These are phyloP conservation scores for Myriosclerotinia curreyana DNA, from an alignment of 2,329 filamentous ascomycete species.

Conservation along the genomic window DNA sequence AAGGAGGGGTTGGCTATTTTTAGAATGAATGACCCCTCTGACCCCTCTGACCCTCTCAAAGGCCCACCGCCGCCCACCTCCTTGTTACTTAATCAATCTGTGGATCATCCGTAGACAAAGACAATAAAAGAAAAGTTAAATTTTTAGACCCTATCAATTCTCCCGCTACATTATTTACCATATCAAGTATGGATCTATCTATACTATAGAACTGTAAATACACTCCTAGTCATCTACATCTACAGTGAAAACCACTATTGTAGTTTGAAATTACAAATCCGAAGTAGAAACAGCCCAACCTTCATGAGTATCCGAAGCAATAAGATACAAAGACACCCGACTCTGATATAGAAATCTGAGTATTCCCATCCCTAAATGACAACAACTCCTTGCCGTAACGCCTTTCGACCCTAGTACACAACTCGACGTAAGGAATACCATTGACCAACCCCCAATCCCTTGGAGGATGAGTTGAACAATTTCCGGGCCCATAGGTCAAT, in stretches of 20 bases:
- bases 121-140: not conserved
- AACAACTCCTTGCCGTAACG: not conserved
- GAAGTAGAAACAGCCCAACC: constrained; percentile 19
- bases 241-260: not conserved
- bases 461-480: not conserved
- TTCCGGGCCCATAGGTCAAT: not conserved
- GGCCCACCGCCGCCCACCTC: not conserved
- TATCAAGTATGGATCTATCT: constrained; percentile 1
- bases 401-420: constrained; percentile 1
- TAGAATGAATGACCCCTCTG: too few relatives aligned
- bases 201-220: constrained; percentile 13
- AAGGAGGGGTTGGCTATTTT: constrained; percentile 13
- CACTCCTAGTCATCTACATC: not conserved
- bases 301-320: constrained; percentile 25
- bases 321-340: constrained; percentile 23
- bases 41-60: not conserved
- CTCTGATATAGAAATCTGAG: constrained; percentile 27
- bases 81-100: not conserved
- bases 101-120: not conserved
- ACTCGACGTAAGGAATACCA: not conserved
- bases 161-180: not conserved
- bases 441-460: not conserved
- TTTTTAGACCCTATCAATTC: not conserved
- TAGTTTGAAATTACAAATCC: constrained; percentile 17
- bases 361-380: constrained; percentile 21